Evolutionary conservation across 2,329 filamentous ascomycete species (phyloP), one percentile per base, ranked within the genome.

Genomic region (Helminthosporium solani): DNA sequence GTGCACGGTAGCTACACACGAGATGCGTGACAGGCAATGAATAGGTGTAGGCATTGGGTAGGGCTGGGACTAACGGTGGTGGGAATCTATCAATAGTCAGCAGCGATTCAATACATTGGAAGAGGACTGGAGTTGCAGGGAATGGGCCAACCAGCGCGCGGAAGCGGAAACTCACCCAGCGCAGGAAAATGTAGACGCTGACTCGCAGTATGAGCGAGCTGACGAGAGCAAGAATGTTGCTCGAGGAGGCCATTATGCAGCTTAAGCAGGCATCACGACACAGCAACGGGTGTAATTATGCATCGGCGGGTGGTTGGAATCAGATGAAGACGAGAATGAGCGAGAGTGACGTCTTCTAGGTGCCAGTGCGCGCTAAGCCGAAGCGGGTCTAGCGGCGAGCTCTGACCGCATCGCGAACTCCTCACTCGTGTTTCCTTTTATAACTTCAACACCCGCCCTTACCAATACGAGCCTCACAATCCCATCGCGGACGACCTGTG

Each of bases 151-250:
- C 33, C 21, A 35, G n/a, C 28, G 31, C 9, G 43, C 44, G 16
- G 20, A 44, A 15, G 19, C 30, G 14, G 19, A 3, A 20, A 15
- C 35, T 39, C 71, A 83, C 81, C 80, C 82, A 84, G 74, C 83
- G 73, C 41, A 86, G 64, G 61, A 86, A 86, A 46, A 83, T 65
- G 61, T 79, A 84, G 14, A 78, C 72, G 25, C 71, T 63, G 3
- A 76, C 41, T 45, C 81, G 75, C 40, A 84, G 63, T 9, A 68
- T 73, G 30, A 81, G 57, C 23, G 83, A 83, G 49, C 70, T 74
- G 38, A 63, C 42, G 30, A 66, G 57, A 20, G 68, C 66, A 39
- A 70, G 56, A 36, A 63, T 50, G 44, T 71, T 62, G 48, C 64
- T 67, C 47, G 51, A 52, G 34, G 65, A 67, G 38, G 61, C 61